Conservation (phyloP, 2,329 filamentous ascomycete genomes). For the Fusarium subglutinans region DNA sequence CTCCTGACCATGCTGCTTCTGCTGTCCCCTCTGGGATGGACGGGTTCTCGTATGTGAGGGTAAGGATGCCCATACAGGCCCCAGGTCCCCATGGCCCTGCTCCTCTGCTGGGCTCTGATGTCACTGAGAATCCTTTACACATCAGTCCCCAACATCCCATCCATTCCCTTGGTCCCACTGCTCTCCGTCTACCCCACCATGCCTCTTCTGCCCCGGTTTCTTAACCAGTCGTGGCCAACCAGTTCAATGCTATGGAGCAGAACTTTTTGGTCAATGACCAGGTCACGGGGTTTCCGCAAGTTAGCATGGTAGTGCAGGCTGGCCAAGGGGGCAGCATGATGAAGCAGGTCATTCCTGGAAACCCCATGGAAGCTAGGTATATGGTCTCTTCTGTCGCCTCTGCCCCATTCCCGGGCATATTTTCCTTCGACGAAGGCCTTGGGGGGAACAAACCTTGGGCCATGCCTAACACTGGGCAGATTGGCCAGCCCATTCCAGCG, state of each 20-base stretch:
- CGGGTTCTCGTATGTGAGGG: neutral
- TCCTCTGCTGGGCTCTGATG: neutral
- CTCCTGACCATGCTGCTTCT: neutral
- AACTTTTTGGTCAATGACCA: neutral
- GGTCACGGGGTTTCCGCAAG: neutral
- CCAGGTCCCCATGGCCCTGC: neutral
- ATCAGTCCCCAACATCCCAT: neutral
- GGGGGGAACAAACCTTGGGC: accelerated
- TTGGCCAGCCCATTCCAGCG: neutral
- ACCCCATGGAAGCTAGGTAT: neutral
- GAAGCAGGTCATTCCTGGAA: neutral
- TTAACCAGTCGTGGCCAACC: neutral
- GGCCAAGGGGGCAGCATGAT: too few relatives aligned
- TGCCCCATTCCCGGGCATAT: too few relatives aligned
- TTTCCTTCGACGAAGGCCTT: accelerated
- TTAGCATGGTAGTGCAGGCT: neutral
- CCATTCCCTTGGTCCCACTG: neutral
- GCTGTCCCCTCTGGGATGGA: neutral
- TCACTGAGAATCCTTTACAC: neutral
- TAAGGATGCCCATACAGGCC: neutral
- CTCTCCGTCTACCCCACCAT: neutral
- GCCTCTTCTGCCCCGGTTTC: neutral
- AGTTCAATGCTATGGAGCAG: neutral
- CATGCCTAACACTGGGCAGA: neutral
- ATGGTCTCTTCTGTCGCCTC: neutral